Conservation (phyloP, 345 rosid genomes). For the Cardamine chenopodiifolia region DNA sequence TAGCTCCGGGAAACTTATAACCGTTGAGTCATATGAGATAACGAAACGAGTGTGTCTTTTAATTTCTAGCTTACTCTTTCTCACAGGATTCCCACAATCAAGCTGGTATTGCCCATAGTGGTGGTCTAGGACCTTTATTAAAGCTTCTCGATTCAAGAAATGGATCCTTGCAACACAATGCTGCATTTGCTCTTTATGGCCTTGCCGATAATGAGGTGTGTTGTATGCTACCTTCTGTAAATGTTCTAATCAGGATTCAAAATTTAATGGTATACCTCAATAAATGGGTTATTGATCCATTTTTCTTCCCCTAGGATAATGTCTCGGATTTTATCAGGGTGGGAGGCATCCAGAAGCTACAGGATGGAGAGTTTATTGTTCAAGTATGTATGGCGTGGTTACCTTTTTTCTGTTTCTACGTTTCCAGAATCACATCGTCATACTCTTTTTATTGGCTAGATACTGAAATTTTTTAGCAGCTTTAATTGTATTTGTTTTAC, state of each 20-base stretch:
- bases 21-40: background rate
- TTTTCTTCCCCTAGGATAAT: conserved; percentile 73
- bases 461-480: conserved; percentile 6
- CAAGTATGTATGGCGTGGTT: conserved; percentile 58
- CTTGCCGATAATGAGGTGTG: conserved; percentile 98
- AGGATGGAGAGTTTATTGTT: conserved; percentile 93
- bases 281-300: conserved; percentile 33
- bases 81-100: conserved; percentile 91
- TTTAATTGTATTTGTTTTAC: conserved; percentile 4
- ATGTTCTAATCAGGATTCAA: conserved; percentile 3
- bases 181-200: conserved; percentile 98
- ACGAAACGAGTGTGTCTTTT: conserved; percentile 5
- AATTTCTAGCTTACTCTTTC: conserved; percentile 9
- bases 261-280: conserved; percentile 29
- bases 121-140: conserved; percentile 85
- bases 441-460: conserved; percentile 9
- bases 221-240: conserved; percentile 12
- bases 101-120: conserved; percentile 94
- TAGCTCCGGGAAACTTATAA: background rate
- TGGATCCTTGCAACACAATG: conserved; percentile 98
- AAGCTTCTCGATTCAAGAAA: conserved; percentile 96
- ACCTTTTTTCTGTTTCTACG: conserved; percentile 1
- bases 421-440: conserved; percentile 22
- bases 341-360: conserved; percentile 96
- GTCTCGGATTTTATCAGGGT: conserved; percentile 92